phyloP scores from a whole-genome alignment of 2,329 filamentous ascomycete genomes.

The Fusarium floridanum region DNA sequence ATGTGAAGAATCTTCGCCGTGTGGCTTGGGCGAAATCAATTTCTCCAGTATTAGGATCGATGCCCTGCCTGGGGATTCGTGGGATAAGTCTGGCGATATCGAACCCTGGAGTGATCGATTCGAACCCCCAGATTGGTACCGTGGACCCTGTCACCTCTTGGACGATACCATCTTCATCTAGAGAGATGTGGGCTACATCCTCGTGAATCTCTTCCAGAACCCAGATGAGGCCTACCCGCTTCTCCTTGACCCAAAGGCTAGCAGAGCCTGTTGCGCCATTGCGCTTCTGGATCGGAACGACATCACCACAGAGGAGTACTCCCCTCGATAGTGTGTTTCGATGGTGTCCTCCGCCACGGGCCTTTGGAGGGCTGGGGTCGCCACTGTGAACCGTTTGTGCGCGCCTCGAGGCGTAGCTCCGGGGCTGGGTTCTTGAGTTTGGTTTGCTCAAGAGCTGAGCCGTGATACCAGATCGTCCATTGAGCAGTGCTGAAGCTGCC shows the following conservation, averaged over 20 bases:
- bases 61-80: slow-evolving; percentile 81
- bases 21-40: slow-evolving; percentile 83
- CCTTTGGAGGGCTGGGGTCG: slow-evolving; percentile 67
- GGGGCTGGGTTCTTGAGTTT: slow-evolving; percentile 68
- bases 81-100: slow-evolving; percentile 85
- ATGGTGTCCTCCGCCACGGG: slow-evolving; percentile 70
- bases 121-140: slow-evolving; percentile 87
- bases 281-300: slow-evolving; percentile 97
- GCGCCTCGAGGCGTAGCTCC: slow-evolving; percentile 66
- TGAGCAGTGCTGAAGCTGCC: slow-evolving; percentile 69
- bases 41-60: slow-evolving; percentile 76
- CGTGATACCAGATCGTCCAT: slow-evolving; percentile 82
- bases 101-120: slow-evolving; percentile 74
- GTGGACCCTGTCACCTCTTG: slow-evolving; percentile 79
- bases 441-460: slow-evolving; percentile 90
- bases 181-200: slow-evolving; percentile 82
- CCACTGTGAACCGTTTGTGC: slow-evolving; percentile 74
- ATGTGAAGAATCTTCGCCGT: slow-evolving; percentile 84
- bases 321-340: slow-evolving; percentile 83
- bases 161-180: slow-evolving; percentile 84
- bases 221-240: slow-evolving; percentile 93
- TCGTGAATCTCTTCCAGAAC: slow-evolving; percentile 98
- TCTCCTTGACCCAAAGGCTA: slow-evolving; percentile 99
- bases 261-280: slow-evolving; percentile 93
- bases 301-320: slow-evolving; percentile 93